Evolutionary conservation across 495 filamentous ascomycete species (phyloP).

Genomic region (Penicillium macrosclerotiorum): DNA sequence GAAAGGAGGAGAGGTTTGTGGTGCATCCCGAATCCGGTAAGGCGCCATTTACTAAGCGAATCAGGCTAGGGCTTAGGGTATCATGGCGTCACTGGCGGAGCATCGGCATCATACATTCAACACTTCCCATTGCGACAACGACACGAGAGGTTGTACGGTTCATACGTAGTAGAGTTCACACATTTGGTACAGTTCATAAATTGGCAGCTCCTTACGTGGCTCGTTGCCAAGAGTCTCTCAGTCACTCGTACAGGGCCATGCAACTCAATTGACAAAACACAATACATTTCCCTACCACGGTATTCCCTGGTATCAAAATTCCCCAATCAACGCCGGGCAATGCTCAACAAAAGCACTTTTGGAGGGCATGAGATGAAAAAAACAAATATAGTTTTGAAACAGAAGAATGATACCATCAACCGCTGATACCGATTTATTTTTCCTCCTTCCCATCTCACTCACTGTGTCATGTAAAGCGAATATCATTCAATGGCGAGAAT

Average conservation of each 20-base stretch:
- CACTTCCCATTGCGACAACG: no score
- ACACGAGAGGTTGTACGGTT: no score
- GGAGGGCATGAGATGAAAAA: constrained; percentile 1
- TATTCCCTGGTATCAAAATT: constrained; percentile 25
- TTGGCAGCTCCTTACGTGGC: no score
- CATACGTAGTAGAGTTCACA: no score
- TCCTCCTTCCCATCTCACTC: background rate
- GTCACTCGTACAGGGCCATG: no score
- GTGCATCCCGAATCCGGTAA: constrained; percentile 27
- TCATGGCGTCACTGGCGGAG: constrained; percentile 25
- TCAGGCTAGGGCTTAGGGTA: constrained; percentile 30
- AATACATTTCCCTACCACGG: constrained; percentile 8
- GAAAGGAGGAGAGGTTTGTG: constrained; percentile 22
- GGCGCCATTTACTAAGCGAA: constrained; percentile 29
- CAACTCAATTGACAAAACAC: background rate
- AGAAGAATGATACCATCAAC: no score
- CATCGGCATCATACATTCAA: constrained; percentile 18
- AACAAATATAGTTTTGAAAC: no score
- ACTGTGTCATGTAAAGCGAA: no score
- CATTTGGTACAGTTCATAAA: no score
- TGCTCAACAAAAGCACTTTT: constrained; percentile 31
- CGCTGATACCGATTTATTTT: constrained; percentile 6
- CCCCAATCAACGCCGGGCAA: constrained; percentile 26
- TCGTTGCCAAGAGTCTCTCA: no score
- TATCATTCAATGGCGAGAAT: constrained; percentile 36